phyloP scores from a whole-genome alignment of 225 moss, liverwort and hornwort genomes.

The Bryoerythrophyllum caledonicum region DNA sequence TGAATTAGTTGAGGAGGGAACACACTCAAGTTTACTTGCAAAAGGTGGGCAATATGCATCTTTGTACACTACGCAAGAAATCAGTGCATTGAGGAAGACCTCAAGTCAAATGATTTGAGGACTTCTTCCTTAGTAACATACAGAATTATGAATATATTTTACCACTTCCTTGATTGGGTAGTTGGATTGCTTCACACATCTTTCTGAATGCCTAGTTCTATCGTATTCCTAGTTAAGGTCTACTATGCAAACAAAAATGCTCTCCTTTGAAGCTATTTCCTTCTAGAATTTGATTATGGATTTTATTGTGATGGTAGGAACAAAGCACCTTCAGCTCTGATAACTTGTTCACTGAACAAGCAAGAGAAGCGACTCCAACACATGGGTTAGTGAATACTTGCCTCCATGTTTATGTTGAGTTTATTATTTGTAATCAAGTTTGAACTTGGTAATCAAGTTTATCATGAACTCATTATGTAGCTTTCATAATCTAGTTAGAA shows the following conservation, averaged over 20 bases:
- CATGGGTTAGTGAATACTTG: not conserved
- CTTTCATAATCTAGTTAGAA: not conserved
- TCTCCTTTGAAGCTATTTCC: not conserved
- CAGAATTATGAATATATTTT: not conserved
- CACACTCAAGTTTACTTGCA: no score
- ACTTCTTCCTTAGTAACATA: constrained; percentile 13
- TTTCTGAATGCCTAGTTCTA: not conserved
- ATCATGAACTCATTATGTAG: no score
- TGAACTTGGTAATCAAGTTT: not conserved
- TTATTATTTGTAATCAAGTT: not conserved
- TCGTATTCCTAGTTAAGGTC: not conserved
- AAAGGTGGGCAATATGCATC: no score
- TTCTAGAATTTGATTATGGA: not conserved
- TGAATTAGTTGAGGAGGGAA: no score
- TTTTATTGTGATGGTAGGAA: not conserved
- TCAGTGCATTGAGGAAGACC: constrained; percentile 8
- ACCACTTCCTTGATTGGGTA: not conserved
- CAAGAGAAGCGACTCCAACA: no score
- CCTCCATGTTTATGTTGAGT: not conserved
- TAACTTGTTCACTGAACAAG: no score
- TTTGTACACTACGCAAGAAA: no score
- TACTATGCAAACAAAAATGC: no score
- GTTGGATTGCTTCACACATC: not conserved
- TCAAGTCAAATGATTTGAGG: constrained; percentile 24
- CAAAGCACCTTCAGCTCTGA: not conserved